These are phyloP conservation scores for Volvariella surrecta DNA, from an alignment of 1,284 basidiomycete species.

Conservation along the genomic window DNA sequence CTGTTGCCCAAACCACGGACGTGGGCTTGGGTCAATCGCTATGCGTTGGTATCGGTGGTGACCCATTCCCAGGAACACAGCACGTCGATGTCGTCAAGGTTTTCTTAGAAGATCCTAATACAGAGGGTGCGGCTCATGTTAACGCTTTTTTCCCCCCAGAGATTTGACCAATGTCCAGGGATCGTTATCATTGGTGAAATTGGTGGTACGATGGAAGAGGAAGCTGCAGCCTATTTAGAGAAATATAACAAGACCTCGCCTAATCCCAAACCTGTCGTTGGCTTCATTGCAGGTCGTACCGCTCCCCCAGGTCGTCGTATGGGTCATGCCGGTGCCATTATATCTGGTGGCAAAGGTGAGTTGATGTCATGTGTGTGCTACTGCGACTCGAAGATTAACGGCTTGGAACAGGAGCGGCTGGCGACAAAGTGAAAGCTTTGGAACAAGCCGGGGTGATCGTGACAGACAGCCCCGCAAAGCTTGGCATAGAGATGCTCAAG, in stretches of 20 bases:
- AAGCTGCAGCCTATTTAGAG: conserved; percentile 94
- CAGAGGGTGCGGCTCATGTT: conserved; percentile 58
- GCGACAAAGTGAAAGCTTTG: conserved; percentile 94
- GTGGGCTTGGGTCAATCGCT: conserved; percentile 96
- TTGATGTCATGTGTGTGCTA: conserved; percentile 2
- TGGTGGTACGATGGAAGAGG: conserved; percentile 98
- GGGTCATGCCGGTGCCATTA: conserved; percentile 99
- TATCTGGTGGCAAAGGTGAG: conserved; percentile 91
- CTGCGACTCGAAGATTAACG: not conserved
- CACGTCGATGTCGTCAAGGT: conserved; percentile 96
- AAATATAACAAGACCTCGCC: conserved; percentile 86
- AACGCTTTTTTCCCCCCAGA: not conserved
- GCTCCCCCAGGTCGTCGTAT: conserved; percentile 97
- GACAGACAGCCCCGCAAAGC: conserved; percentile 94
- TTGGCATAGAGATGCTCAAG: conserved; percentile 83
- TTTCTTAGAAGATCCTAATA: conserved; percentile 89
- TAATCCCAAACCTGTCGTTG: conserved; percentile 93
- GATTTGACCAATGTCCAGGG: conserved; percentile 47
- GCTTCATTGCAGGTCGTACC: conserved; percentile 96
- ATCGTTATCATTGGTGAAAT: conserved; percentile 99
- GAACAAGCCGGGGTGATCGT: conserved; percentile 91
- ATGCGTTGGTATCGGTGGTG: conserved; percentile 97
- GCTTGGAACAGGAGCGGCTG: conserved; percentile 65
- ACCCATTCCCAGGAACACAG: conserved; percentile 97
- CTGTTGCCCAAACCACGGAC: conserved; percentile 89